Percentiles rank a stretch among this genome's conserved stretches.
Evolutionary conservation across 768 basidiomycete genomes (phyloP).

Genomic region (Lentinus tigrinus): DNA sequence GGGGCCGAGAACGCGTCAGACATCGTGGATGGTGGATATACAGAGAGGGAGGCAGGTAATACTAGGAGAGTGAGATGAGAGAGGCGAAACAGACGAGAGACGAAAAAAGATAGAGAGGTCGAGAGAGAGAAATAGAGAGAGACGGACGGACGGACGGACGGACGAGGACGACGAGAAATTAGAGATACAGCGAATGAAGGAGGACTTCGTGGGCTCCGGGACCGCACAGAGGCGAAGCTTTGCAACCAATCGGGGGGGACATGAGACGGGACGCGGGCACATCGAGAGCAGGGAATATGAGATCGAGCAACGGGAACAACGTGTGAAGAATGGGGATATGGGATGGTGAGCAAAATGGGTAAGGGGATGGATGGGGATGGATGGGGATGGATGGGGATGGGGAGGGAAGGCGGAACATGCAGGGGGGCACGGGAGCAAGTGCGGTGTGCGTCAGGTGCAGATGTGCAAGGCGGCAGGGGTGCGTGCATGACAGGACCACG

Average conservation of each 20-base stretch:
- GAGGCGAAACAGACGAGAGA: neutral
- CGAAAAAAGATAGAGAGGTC: neutral
- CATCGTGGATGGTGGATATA: neutral
- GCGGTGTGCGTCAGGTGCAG: neutral
- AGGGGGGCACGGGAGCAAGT: neutral
- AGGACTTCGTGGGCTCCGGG: neutral
- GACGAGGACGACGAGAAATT: neutral
- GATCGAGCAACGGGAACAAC: neutral
- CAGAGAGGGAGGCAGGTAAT: neutral
- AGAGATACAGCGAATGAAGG: conserved; percentile 9
- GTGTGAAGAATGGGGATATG: no score
- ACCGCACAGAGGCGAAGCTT: neutral
- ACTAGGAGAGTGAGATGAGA: neutral
- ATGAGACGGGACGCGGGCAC: neutral
- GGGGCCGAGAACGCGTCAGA: neutral
- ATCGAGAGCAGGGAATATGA: neutral
- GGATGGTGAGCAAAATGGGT: no score
- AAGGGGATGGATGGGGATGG: no score
- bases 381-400: no score
- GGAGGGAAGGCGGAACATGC: no score
- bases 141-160: neutral
- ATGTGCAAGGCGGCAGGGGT: no score
- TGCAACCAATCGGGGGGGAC: neutral
- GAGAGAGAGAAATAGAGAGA: conserved; percentile 3
- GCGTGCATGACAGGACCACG: no score